Evolutionary conservation across 2,329 filamentous ascomycete genomes (phyloP).

Genomic region (Penicillium sp.): DNA sequence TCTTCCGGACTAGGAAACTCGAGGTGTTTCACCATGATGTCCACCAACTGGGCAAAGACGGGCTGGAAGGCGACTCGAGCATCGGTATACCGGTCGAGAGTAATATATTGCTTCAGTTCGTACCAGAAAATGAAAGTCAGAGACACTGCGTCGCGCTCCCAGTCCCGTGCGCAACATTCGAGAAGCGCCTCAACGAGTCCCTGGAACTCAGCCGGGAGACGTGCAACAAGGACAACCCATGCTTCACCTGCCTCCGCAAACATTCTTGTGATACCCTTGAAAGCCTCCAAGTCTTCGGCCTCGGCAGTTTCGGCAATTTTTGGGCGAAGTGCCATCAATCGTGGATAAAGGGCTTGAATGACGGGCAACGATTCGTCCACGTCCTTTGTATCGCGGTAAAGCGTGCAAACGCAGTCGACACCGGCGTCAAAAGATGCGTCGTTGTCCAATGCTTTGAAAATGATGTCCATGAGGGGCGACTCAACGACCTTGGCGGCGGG

Average conservation of each 20-base stretch:
- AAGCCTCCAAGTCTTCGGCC: conserved; percentile 78
- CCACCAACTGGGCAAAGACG: conserved; percentile 83
- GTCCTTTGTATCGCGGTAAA: conserved; percentile 88
- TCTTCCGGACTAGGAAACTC: conserved; percentile 79
- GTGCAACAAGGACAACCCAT: conserved; percentile 88
- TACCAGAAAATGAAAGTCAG: conserved; percentile 98
- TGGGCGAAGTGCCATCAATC: conserved; percentile 71
- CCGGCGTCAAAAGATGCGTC: conserved; percentile 81
- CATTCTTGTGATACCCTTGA: conserved; percentile 84
- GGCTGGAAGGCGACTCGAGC: conserved; percentile 74
- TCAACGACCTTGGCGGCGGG: conserved; percentile 78
- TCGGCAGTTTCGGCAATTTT: conserved; percentile 73
- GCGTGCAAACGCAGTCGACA: conserved; percentile 86
- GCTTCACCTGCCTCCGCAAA: conserved; percentile 91
- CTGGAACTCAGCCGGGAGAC: conserved; percentile 77
- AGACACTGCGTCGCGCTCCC: conserved; percentile 85
- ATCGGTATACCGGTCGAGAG: conserved; percentile 82
- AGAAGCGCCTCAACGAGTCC: conserved; percentile 83
- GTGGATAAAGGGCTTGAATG: conserved; percentile 79
- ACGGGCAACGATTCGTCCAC: conserved; percentile 83
- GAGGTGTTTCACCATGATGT: conserved; percentile 86
- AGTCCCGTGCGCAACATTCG: conserved; percentile 85
- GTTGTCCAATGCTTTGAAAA: conserved; percentile 72
- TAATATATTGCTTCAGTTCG: conserved; percentile 93
- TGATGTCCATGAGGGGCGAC: conserved; percentile 77